A percentile compares a stretch with the other conserved stretches of the same genome.
phyloP scores from a whole-genome alignment of 2,329 filamentous ascomycete species.

The Phialophora expanda region DNA sequence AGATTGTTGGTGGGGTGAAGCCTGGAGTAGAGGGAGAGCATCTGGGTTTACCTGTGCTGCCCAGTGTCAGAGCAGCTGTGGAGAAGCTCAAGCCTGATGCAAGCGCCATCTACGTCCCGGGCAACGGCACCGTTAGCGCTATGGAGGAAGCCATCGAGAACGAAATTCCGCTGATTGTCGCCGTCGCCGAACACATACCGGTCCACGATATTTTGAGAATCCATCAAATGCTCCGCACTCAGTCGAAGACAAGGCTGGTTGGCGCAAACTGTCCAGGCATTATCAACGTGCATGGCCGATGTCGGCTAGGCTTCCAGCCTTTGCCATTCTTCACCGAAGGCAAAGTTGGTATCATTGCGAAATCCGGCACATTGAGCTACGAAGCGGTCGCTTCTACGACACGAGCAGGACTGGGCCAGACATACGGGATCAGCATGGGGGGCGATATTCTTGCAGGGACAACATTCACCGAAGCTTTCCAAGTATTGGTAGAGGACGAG shows the following conservation, averaged over 20 bases:
- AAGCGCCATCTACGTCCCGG: constrained; percentile 79
- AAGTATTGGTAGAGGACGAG: constrained; percentile 68
- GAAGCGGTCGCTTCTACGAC: constrained; percentile 78
- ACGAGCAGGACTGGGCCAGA: constrained; percentile 75
- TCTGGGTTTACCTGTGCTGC: constrained; percentile 72
- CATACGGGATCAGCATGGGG: constrained; percentile 76
- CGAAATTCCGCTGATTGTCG: constrained; percentile 76
- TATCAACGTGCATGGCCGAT: constrained; percentile 73
- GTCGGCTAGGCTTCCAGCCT: constrained; percentile 77
- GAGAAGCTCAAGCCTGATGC: constrained; percentile 74
- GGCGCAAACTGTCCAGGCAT: constrained; percentile 84
- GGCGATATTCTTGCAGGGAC: constrained; percentile 77
- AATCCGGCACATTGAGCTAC: constrained; percentile 79
- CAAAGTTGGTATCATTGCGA: constrained; percentile 75
- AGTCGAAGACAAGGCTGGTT: constrained; percentile 73
- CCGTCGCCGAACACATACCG: constrained; percentile 80
- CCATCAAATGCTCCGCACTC: constrained; percentile 72
- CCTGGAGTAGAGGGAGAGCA: constrained; percentile 73
- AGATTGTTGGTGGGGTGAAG: constrained; percentile 78
- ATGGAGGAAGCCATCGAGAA: constrained; percentile 82
- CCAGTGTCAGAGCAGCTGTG: constrained; percentile 71
- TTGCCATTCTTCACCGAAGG: constrained; percentile 73
- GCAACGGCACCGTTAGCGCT: constrained; percentile 71
- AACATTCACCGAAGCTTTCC: constrained; percentile 72
- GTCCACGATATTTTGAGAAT: constrained; percentile 77